These are phyloP conservation scores for Aureobasidium sp. DNA, from an alignment of 2,329 filamentous ascomycete genomes.

Conservation along the genomic window DNA sequence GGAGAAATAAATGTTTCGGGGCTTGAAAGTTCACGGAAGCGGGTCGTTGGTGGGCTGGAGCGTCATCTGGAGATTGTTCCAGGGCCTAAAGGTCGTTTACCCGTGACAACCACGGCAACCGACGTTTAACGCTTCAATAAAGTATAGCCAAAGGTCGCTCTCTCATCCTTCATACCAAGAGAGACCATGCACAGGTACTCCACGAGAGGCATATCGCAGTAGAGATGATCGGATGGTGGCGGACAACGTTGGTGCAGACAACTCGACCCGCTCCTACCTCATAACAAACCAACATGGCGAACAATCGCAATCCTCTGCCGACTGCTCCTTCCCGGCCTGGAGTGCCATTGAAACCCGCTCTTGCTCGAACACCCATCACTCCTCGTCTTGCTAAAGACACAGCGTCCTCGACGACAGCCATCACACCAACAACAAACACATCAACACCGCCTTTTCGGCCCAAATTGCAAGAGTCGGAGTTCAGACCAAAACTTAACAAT, in stretches of 20 bases:
- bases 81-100: neutral
- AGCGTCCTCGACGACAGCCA: neutral
- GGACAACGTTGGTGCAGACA: slow-evolving; percentile 14
- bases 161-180: neutral
- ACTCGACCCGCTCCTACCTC: neutral
- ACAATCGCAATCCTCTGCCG: neutral
- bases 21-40: neutral
- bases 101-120: slow-evolving; percentile 5
- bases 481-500: neutral
- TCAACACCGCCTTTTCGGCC: slow-evolving; percentile 18
- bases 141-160: neutral
- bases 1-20: neutral
- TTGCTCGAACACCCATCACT: slow-evolving; percentile 54
- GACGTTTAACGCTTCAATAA: neutral
- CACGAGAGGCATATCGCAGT: neutral
- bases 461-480: slow-evolving; percentile 19
- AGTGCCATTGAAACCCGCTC: slow-evolving; percentile 60
- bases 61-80: slow-evolving; percentile 13
- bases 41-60: neutral
- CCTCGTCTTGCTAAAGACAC: slow-evolving; percentile 43
- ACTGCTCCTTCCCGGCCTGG: slow-evolving; percentile 30
- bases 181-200: neutral
- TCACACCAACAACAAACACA: slow-evolving; percentile 16
- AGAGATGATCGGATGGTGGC: slow-evolving; percentile 3
- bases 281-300: slow-evolving; percentile 11